Conservation (phyloP, 208 protist species). For the Plasmodiophora brassicae region DNA sequence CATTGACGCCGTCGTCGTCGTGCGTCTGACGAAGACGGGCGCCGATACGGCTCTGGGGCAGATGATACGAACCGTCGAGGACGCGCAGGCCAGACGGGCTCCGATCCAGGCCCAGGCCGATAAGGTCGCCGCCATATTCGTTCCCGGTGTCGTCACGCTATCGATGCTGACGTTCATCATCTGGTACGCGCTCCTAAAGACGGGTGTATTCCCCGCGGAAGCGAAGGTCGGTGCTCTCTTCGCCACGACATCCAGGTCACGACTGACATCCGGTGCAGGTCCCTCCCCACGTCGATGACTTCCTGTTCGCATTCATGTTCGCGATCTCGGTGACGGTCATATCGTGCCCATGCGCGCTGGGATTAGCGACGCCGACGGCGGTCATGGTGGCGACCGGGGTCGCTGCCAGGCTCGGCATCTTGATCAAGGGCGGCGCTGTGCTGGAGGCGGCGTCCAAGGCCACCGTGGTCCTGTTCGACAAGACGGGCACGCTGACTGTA, state of each 20-base stretch:
- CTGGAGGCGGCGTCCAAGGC: slow-evolving; percentile 2
- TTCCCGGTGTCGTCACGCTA: slow-evolving; percentile 77
- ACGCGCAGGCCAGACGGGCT: slow-evolving; percentile 84
- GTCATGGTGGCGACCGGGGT: slow-evolving; percentile 58
- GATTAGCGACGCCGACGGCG: slow-evolving; percentile 56
- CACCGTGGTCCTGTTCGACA: slow-evolving; percentile 51
- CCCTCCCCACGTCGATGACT: slow-evolving; percentile 24
- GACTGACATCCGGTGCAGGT: neutral
- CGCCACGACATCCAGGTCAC: neutral
- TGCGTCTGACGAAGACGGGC: slow-evolving; percentile 33
- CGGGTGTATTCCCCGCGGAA: neutral
- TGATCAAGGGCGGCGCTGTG: slow-evolving; percentile 46
- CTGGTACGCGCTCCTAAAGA: slow-evolving; percentile 66
- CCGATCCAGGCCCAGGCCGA: slow-evolving; percentile 72
- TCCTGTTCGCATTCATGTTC: slow-evolving; percentile 47
- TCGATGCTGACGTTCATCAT: slow-evolving; percentile 75
- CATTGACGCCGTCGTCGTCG: slow-evolving; percentile 20
- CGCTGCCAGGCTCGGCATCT: slow-evolving; percentile 46
- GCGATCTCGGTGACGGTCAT: slow-evolving; percentile 46
- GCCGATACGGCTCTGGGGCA: neutral
- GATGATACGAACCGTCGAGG: slow-evolving; percentile 86
- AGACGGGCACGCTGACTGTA: slow-evolving; percentile 56
- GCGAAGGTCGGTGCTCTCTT: neutral
- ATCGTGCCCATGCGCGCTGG: slow-evolving; percentile 56
- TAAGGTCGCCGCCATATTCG: slow-evolving; percentile 78